Conservation (phyloP, 2,329 filamentous ascomycete genomes). For the Colletotrichum sp. region DNA sequence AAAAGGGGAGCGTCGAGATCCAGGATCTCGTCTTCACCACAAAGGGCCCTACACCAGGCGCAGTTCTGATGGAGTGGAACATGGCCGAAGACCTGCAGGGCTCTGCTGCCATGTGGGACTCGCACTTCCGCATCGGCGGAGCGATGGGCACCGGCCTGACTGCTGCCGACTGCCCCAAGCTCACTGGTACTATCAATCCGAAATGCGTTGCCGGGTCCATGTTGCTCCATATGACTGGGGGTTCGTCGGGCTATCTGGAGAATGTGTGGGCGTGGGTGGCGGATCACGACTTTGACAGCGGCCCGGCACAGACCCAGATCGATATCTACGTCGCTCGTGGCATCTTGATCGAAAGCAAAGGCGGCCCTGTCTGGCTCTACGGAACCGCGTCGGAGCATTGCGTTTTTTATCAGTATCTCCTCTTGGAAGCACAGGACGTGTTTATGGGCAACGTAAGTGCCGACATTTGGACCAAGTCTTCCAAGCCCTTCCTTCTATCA, state of each 20-base stretch:
- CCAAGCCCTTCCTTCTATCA: neutral
- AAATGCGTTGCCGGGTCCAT: slow-evolving; percentile 42
- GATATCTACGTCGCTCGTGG: slow-evolving; percentile 39
- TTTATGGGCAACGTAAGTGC: slow-evolving; percentile 40
- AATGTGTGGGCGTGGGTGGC: slow-evolving; percentile 28
- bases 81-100: slow-evolving; percentile 40
- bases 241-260: neutral
- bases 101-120: slow-evolving; percentile 52
- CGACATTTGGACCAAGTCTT: slow-evolving; percentile 28
- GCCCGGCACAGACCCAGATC: slow-evolving; percentile 27
- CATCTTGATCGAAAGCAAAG: slow-evolving; percentile 31
- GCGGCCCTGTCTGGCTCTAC: slow-evolving; percentile 26
- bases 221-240: slow-evolving; percentile 44
- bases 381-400: slow-evolving; percentile 26
- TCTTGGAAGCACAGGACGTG: slow-evolving; percentile 49
- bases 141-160: slow-evolving; percentile 42
- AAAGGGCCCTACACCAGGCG: slow-evolving; percentile 56
- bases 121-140: slow-evolving; percentile 52
- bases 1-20: slow-evolving; percentile 61
- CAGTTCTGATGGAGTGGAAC: slow-evolving; percentile 67
- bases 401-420: slow-evolving; percentile 54
- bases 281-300: slow-evolving; percentile 56
- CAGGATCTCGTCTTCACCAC: slow-evolving; percentile 64
- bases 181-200: slow-evolving; percentile 20
- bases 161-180: slow-evolving; percentile 15